phyloP scores from a whole-genome alignment of 371 early-diverging fungal species.

The Mucor indicus region DNA sequence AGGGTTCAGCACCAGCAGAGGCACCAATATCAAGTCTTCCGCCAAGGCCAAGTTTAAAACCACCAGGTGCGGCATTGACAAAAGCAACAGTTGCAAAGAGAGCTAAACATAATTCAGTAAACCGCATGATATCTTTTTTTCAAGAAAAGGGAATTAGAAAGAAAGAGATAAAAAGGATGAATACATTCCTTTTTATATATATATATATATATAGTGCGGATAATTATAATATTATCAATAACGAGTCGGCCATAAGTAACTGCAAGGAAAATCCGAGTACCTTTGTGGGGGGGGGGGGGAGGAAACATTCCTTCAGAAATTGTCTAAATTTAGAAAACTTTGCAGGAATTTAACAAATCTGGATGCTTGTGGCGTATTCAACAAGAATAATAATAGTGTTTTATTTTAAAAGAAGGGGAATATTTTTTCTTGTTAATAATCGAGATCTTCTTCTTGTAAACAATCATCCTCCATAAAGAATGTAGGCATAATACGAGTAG shows the following conservation, averaged over 20 bases:
- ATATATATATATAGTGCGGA: too few species aligned
- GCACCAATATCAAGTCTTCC: background rate
- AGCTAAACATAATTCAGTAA: background rate
- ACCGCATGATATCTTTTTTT: constrained; percentile 1
- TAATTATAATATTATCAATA: too few species aligned
- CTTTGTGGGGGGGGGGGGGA: too few species aligned
- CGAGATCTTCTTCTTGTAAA: constrained; percentile 21
- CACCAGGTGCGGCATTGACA: background rate
- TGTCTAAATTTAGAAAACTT: too few species aligned
- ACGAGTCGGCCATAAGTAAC: too few species aligned
- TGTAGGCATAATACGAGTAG: constrained; percentile 36
- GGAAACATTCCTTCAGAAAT: too few species aligned
- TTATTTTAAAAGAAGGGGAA: too few species aligned
- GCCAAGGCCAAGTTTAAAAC: background rate
- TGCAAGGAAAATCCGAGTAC: too few species aligned
- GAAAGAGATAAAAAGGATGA: background rate
- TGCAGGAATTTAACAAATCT: too few species aligned
- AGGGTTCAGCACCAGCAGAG: background rate
- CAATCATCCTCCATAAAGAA: constrained; percentile 46
- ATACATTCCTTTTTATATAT: background rate
- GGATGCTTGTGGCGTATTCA: too few species aligned
- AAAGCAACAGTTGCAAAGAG: background rate
- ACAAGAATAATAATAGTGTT: too few species aligned
- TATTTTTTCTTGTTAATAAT: constrained; percentile 5
- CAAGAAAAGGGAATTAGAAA: background rate